Evolutionary conservation across 768 basidiomycete species (phyloP), one percentile per base, ranked within the genome.

Genomic region (Agaricus sinodeliciosus): DNA sequence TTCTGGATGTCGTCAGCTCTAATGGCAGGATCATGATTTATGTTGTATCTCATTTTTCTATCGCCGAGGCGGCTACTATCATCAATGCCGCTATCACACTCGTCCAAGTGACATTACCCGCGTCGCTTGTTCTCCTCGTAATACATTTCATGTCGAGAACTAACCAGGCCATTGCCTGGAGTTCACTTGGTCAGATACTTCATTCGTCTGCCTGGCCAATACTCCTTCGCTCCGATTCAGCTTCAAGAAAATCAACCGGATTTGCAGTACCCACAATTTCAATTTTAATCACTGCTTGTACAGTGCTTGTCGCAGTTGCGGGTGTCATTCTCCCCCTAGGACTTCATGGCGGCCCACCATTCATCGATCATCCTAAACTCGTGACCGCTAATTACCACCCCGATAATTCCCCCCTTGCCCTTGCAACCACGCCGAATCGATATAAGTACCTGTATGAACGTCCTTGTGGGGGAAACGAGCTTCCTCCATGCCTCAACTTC

Each of bases 61-160:
- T 63, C 7, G 62, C 55, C 18, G 45, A 63, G 44, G 62, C 62
- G 7, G 62, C 57, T 8, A 63, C 62, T 13, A 43, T 60, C 3
- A 58, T 63, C 22, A 61, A 59, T 48, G 54, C 57, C 18, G 9
- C 58, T 12, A 58, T 61, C 36, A 50, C 56, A 1, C 54, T 59
- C 49, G 40, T 61, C 25, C 59, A 63, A 34, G 58, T 58, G 34
- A 48, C 59, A 15, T 28, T 63, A 25, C 56, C 26, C 3, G 57
- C 61, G 35, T 55, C 59, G 12, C 43, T 61, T 35, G 58, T 58
- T 39, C 56, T 58, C 15, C 48, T 63, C 28, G 53, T 63, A 13
- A 26, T 60, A 27, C 52, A 60, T 31, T 55, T 45, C 37, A 42
- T 59, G 19, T 57, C 58, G 0, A 40, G 37, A 5, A 45, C 58